Base-by-base conservation (phyloP, 2,329 filamentous ascomycete species). In the Thielaviopsis punctulata region DNA sequence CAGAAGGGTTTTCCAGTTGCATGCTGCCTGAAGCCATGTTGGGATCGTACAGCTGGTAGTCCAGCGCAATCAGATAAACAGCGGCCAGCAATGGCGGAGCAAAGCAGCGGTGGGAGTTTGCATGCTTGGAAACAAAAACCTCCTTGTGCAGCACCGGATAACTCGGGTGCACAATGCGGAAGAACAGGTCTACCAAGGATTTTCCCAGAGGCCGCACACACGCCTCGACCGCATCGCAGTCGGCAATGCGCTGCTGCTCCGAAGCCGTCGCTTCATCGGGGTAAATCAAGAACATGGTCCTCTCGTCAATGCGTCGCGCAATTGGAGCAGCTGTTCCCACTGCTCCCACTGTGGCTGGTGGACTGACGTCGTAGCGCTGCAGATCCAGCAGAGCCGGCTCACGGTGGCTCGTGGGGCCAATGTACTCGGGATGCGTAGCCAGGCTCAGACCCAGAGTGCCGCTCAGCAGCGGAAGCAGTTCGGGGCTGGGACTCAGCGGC, bases 111-210 rank as follows among this genome's bases (percentile, higher is more conserved):
- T 75, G 70, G 0, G 70, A 72, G 7, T 70, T 65, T 43, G 64
- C 62, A 56, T 75, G 73, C 56, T 75, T 75, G 56, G 75, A 72
- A 18, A 75, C 60, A 54, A 72, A 76, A 6, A 73, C 70, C 39
- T 69, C 69, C 58, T 75, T 75, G 59, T 75, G 70, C 2, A 73
- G 60, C 45, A 76, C 67, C 1, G 73, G 73, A 57, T 72, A 75
- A 55, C 66, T 69, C 1, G 73, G 73, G 54, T 76, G 73, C 18
- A 73, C 66, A 45, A 73, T 70, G 25, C 69, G 63, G 59, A 80
- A 80, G 63, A 79, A 81, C 41, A 80, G 66, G 55, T 75, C 73
- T 56, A 82, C 69, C 52, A 81, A 63, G 33, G 70, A 69, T 54
- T 69, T 69, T 9, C 77, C 77, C 60, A 80, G 72, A 6, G 75